Percentiles rank a stretch among this genome's conserved stretches.
phyloP scores from a whole-genome alignment of 1,139 yeast species.

The Pichia sp. region DNA sequence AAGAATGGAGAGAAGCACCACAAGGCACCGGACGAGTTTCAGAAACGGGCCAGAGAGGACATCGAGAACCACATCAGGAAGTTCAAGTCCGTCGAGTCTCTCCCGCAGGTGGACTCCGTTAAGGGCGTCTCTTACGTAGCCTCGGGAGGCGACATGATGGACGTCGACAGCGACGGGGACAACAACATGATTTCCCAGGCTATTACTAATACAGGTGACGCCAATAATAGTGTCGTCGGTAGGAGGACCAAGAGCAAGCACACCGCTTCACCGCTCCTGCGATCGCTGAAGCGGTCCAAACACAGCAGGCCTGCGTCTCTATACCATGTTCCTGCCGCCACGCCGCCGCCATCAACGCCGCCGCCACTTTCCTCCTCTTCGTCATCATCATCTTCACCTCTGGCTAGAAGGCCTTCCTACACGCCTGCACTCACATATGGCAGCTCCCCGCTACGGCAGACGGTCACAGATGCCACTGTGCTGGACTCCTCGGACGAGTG shows the following conservation, averaged over 20 bases:
- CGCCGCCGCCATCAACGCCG: background rate
- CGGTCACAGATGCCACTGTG: constrained; percentile 15
- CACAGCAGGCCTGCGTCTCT: background rate
- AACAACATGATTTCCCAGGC: background rate
- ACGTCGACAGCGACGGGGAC: constrained; percentile 1
- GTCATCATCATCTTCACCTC: constrained; percentile 3
- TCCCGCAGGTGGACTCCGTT: background rate
- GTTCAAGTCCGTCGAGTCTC: constrained; percentile 1
- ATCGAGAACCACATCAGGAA: constrained; percentile 28
- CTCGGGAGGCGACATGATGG: constrained; percentile 12
- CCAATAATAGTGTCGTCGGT: background rate
- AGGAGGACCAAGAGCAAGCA: background rate
- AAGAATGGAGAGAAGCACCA: constrained; percentile 24
- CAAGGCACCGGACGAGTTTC: constrained; percentile 31
- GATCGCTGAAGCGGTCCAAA: constrained; percentile 22
- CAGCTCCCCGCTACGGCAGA: constrained; percentile 21
- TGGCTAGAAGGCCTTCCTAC: constrained; percentile 11
- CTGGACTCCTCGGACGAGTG: constrained; percentile 22
- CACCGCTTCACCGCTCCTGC: constrained; percentile 20
- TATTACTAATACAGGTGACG: background rate
- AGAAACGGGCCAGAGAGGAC: constrained; percentile 31
- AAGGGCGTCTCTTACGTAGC: background rate
- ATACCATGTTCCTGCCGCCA: background rate
- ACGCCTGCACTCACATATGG: constrained; percentile 16
- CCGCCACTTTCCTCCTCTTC: background rate